phyloP scores from a whole-genome alignment of 2,329 filamentous ascomycete species.

The Dothideomycetes sp. region DNA sequence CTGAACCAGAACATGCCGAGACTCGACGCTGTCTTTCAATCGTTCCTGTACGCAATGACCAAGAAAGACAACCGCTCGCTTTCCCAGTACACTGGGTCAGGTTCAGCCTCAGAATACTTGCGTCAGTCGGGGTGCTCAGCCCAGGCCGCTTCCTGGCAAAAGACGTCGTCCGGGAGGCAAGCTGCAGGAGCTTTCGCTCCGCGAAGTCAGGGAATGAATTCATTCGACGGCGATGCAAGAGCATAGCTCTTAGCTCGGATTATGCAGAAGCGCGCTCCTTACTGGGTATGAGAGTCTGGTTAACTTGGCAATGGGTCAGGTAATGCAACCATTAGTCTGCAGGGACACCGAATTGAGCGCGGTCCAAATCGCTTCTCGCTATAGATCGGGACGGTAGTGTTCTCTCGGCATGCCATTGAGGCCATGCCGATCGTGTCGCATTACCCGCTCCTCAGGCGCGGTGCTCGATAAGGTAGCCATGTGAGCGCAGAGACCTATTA shows the following conservation, averaged over 20 bases:
- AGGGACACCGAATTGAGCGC: constrained; percentile 7
- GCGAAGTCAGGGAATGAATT: constrained; percentile 7
- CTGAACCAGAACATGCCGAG: too few relatives aligned
- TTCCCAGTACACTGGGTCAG: constrained; percentile 5
- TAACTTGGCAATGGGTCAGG: constrained; percentile 2
- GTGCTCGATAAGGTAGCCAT: not conserved
- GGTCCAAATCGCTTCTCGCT: too few relatives aligned
- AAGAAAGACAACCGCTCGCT: not conserved
- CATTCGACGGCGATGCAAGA: constrained; percentile 8
- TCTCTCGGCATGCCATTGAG: not conserved
- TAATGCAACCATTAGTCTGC: constrained; percentile 7
- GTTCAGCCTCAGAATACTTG: constrained; percentile 8
- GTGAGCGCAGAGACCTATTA: not conserved
- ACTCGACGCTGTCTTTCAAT: too few relatives aligned
- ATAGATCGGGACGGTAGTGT: too few relatives aligned
- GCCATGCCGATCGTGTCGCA: not conserved
- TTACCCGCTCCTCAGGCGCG: not conserved
- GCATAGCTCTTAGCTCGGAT: constrained; percentile 6
- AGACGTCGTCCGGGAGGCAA: constrained; percentile 1
- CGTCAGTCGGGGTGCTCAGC: constrained; percentile 6
- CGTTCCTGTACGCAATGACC: too few relatives aligned
- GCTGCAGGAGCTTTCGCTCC: constrained; percentile 8
- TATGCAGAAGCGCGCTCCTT: constrained; percentile 8
- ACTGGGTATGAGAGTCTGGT: constrained; percentile 5
- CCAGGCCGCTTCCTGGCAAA: constrained; percentile 4